Base-by-base conservation (phyloP, 164 flowering plant species). In the Sextonia rubra region DNA sequence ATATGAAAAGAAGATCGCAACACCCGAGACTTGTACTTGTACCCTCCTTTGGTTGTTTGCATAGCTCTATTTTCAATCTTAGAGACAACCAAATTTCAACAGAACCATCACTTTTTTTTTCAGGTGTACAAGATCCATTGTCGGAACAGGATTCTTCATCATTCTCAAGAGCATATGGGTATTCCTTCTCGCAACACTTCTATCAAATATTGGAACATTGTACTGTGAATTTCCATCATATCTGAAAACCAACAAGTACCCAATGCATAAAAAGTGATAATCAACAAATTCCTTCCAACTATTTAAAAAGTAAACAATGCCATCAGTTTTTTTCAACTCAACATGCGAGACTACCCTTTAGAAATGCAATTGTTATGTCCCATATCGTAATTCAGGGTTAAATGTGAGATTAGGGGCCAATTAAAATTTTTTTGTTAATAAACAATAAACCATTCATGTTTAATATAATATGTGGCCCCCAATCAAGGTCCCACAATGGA, bases 231-330 rank as follows among this genome's bases (percentile, higher is more conserved):
- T 27, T 5, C 81, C 82, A 24, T 74, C 61, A 65, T 80, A 84
- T 64, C 67, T 64, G 75, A 86, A 86, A 23, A 84, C 67, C 3
- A 86, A 15, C 0, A 80, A 62, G 37, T 83, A 55, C 0, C 81
- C 82, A n/a, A 30, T 27, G 0, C 25, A 23, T 32, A 84, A 14
- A 3, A 81, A 80, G 73, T 82, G 72, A 58, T 61, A 32, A 22
- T 78, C 70, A 1, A 66, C 69, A 74, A 86, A 86, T 49, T 79
- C 73, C 22, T 44, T 24, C 85, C 81, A 83, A 2, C 86, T 84
- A 0, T 73, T 66, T 22, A 73, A 14, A 1, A 85, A 64, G 79
- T 66, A 77, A 18, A 77, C 23, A 7, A 32, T 5, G 4, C 71
- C 81, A 25, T 67, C 71, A 3, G 64, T 64, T 62, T 61, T 23